Conservation (phyloP, 202 grass and related monocot genomes). For the Bolboschoenoplectus hybrid region DNA sequence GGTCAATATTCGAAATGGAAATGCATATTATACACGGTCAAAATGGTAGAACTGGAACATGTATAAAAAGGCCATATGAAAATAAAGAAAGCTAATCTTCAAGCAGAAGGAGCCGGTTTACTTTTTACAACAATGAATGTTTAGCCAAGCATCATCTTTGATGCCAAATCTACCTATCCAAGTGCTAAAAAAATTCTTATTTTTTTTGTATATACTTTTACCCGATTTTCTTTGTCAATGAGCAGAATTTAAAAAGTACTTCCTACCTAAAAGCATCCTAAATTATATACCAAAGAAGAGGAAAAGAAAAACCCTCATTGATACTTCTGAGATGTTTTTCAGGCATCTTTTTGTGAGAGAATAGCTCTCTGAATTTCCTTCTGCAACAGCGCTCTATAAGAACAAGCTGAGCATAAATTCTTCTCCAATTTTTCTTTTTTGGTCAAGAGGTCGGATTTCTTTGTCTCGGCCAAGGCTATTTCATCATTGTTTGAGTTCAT, state of each 20-base stretch:
- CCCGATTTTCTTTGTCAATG: background rate
- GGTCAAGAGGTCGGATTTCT: constrained; percentile 57
- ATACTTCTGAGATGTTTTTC: constrained; percentile 25
- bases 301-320: background rate
- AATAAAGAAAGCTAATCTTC: no score
- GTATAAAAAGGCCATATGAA: no score
- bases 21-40: no score
- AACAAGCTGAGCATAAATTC: constrained; percentile 48
- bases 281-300: background rate
- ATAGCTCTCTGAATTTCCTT: constrained; percentile 71
- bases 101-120: no score
- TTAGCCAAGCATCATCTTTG: no score
- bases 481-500: constrained; percentile 52
- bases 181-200: no score
- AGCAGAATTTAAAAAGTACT: background rate
- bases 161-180: background rate
- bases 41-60: no score
- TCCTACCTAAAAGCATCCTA: background rate
- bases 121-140: no score
- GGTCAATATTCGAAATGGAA: no score
- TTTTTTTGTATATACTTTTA: background rate
- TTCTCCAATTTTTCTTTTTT: constrained; percentile 69
- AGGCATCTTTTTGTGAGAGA: constrained; percentile 46
- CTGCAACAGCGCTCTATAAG: constrained; percentile 63
- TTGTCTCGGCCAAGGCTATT: constrained; percentile 62